Percentiles rank a stretch among this genome's conserved stretches.
phyloP scores from a whole-genome alignment of 148 eudicot species.

The Rhododendron henanense region DNA sequence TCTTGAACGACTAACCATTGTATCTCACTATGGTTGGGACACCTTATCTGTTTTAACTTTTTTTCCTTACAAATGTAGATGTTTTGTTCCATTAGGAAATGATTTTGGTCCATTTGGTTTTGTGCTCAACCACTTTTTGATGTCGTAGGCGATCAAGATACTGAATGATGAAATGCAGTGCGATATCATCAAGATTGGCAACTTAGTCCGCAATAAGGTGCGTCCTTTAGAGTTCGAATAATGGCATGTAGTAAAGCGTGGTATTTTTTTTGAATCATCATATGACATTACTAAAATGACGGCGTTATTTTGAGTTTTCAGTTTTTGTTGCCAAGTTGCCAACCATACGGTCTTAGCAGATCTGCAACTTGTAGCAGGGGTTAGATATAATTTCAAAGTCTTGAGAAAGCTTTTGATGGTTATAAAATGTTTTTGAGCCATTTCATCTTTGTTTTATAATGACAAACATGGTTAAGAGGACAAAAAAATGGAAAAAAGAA shows the following conservation, averaged over 20 bases:
- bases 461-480: background rate
- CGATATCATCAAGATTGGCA: slow-evolving; percentile 84
- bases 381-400: background rate
- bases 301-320: background rate
- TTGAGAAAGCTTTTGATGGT: background rate
- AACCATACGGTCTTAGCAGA: background rate
- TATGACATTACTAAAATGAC: background rate
- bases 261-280: background rate
- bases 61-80: background rate
- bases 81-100: background rate
- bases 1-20: background rate
- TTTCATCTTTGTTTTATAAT: background rate
- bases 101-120: background rate
- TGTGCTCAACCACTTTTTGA: slow-evolving; percentile 3
- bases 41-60: background rate
- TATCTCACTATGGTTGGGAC: background rate
- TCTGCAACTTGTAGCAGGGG: background rate
- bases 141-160: slow-evolving; percentile 69
- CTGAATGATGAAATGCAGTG: slow-evolving; percentile 94
- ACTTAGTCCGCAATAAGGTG: slow-evolving; percentile 84
- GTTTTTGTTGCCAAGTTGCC: background rate
- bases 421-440: background rate
- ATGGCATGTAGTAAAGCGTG: background rate
- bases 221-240: background rate
- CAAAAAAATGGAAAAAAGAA: background rate